Conservation (phyloP, 2,329 filamentous ascomycete species). For the Pseudopyrenochaeta lycopersici region DNA sequence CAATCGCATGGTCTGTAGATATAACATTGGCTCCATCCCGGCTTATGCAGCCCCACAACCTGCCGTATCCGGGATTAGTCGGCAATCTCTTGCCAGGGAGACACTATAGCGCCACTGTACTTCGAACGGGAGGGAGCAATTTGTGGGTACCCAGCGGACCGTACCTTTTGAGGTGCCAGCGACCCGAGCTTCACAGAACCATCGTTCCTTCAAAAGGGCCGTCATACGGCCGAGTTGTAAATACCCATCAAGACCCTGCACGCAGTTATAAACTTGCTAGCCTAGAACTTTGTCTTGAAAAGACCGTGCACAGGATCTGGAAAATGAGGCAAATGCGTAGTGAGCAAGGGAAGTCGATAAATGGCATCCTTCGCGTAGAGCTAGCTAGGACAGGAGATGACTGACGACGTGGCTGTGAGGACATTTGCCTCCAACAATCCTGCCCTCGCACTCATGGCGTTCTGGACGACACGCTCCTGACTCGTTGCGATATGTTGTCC, state of each 20-base stretch:
- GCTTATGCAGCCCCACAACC: constrained; percentile 4
- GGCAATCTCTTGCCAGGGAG: not conserved
- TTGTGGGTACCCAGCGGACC: constrained; percentile 4
- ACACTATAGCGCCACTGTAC: not conserved
- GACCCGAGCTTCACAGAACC: not conserved
- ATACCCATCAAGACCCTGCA: not conserved
- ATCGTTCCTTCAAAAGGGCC: not conserved
- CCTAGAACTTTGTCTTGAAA: no score
- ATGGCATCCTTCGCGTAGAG: constrained; percentile 2
- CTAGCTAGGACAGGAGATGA: not conserved
- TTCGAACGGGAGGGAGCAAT: not conserved
- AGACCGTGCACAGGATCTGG: not conserved
- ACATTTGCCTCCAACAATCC: not conserved
- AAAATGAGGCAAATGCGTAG: not conserved
- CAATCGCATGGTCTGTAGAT: not conserved
- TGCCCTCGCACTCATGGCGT: not conserved
- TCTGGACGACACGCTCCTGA: constrained; percentile 3
- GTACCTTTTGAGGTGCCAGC: not conserved
- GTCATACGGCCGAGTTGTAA: not conserved
- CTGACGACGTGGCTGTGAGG: not conserved
- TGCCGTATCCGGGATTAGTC: constrained; percentile 2
- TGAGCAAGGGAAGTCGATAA: not conserved
- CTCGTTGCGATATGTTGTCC: constrained; percentile 1
- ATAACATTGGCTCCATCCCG: not conserved
- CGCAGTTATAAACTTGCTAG: not conserved